A percentile compares a stretch with the other conserved stretches of the same genome.
Evolutionary conservation across 2,329 filamentous ascomycete genomes (phyloP).

Genomic region (Alternaria ethzedia): DNA sequence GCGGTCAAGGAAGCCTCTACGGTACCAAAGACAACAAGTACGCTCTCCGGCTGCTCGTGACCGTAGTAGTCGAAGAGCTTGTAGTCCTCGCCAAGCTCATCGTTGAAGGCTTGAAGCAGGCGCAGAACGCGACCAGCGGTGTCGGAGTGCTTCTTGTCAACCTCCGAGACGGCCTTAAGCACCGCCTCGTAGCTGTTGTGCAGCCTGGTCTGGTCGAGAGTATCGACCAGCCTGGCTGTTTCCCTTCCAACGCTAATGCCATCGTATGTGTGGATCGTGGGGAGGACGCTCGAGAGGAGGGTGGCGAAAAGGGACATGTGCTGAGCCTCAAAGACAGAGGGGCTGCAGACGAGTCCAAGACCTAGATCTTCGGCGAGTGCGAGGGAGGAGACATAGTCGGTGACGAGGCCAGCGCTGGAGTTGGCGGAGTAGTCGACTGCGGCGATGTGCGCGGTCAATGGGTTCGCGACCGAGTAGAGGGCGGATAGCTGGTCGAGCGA

Average conservation of each 20-base stretch:
- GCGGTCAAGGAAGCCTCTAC: constrained; percentile 85
- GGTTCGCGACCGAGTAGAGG: constrained; percentile 89
- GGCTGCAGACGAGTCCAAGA: constrained; percentile 82
- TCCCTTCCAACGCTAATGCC: constrained; percentile 83
- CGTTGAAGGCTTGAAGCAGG: constrained; percentile 78
- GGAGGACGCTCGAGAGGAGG: constrained; percentile 75
- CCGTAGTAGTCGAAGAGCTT: constrained; percentile 93
- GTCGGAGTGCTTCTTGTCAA: constrained; percentile 73
- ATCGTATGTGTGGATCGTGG: constrained; percentile 88
- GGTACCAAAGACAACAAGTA: constrained; percentile 91
- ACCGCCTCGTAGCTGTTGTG: constrained; percentile 73
- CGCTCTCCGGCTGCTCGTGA: constrained; percentile 77
- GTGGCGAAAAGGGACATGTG: constrained; percentile 94
- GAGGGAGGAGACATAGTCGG: constrained; percentile 84
- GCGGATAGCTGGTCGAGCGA: constrained; percentile 90
- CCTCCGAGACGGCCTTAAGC: constrained; percentile 64
- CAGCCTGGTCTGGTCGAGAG: constrained; percentile 74
- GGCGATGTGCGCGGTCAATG: constrained; percentile 89
- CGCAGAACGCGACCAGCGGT: constrained; percentile 74
- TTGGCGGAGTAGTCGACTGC: constrained; percentile 81
- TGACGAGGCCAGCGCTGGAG: constrained; percentile 73
- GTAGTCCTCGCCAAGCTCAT: constrained; percentile 92
- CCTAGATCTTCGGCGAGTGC: constrained; percentile 88
- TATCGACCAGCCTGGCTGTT: constrained; percentile 81
- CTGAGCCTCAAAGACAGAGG: constrained; percentile 88